These are phyloP conservation scores for Penicillium lagena DNA, from an alignment of 495 filamentous ascomycete species.

Conservation along the genomic window DNA sequence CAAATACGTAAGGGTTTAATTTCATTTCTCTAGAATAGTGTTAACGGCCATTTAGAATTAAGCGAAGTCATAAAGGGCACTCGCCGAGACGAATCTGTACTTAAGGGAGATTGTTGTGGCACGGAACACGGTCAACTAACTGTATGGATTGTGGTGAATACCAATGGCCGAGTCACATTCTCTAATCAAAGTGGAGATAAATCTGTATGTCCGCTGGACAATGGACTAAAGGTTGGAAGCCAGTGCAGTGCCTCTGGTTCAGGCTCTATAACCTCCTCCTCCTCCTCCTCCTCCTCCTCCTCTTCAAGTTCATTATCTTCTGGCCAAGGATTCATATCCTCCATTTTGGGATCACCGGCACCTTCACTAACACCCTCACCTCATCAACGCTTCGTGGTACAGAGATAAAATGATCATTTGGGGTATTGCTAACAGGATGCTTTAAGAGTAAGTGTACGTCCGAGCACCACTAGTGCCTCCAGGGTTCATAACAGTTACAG, in stretches of 20 bases:
- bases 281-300: too few species aligned
- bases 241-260: conserved; percentile 1
- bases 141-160: conserved; percentile 1
- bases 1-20: not conserved
- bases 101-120: not conserved
- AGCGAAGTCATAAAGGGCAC: not conserved
- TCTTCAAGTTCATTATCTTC: not conserved
- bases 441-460: too few species aligned
- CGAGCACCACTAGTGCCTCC: too few species aligned
- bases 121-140: not conserved
- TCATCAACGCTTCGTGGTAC: too few species aligned
- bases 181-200: conserved; percentile 5
- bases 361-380: too few species aligned
- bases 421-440: too few species aligned
- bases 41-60: not conserved
- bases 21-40: not conserved
- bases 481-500: too few species aligned
- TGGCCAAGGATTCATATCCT: too few species aligned
- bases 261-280: not conserved
- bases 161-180: conserved; percentile 1
- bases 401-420: too few species aligned
- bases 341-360: too few species aligned
- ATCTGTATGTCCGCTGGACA: conserved; percentile 1
- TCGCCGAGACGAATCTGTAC: not conserved
- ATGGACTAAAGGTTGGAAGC: conserved; percentile 5